phyloP scores from a whole-genome alignment of 305 asterid genomes.

The Stenogyne calaminthoides region DNA sequence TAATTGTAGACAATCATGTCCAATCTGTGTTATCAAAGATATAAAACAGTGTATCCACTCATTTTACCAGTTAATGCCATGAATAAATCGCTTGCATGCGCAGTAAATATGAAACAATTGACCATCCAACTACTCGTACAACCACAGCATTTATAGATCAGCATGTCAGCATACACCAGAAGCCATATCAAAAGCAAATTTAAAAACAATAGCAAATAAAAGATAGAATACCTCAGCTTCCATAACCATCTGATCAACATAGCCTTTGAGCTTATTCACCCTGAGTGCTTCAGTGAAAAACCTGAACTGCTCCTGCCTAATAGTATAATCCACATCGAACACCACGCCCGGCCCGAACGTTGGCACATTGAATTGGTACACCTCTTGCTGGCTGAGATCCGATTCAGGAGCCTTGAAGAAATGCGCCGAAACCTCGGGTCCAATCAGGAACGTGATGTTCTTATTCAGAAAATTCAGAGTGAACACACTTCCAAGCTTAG shows the following conservation, averaged over 20 bases:
- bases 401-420: conserved; percentile 93
- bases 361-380: conserved; percentile 80
- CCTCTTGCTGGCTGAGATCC: conserved; percentile 95
- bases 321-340: conserved; percentile 83
- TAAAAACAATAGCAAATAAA: background rate
- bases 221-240: conserved; percentile 74
- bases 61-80: conserved; percentile 8
- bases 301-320: conserved; percentile 95
- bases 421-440: conserved; percentile 95
- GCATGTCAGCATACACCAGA: background rate
- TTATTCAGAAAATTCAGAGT: conserved; percentile 72
- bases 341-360: conserved; percentile 98
- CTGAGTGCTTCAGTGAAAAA: conserved; percentile 92
- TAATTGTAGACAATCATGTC: background rate
- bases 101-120: background rate
- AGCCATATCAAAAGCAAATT: background rate
- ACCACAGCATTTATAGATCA: conserved; percentile 17
- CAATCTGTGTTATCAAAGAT: background rate
- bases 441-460: conserved; percentile 86
- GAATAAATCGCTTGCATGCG: conserved; percentile 9
- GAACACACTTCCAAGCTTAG: conserved; percentile 90
- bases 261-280: conserved; percentile 76
- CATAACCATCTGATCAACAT: conserved; percentile 85
- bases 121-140: conserved; percentile 13
- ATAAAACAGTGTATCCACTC: conserved; percentile 3